A percentile compares a stretch with the other conserved stretches of the same genome.
Evolutionary conservation across 2,329 filamentous ascomycete genomes (phyloP).

Genomic region (Penicillium sumatraense): DNA sequence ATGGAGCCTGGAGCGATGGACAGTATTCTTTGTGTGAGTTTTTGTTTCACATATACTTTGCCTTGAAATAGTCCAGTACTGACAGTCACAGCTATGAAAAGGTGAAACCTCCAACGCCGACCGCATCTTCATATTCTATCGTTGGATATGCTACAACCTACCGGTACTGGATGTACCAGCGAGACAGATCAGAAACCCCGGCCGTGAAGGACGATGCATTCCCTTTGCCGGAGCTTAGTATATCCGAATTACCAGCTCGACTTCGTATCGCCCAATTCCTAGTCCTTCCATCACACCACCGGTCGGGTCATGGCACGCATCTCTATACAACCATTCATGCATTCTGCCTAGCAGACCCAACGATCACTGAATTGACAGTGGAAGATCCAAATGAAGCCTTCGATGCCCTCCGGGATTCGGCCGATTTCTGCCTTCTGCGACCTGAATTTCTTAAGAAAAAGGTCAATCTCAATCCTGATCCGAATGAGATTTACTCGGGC

Average conservation of each 20-base stretch:
- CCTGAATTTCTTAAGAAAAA: constrained; percentile 54
- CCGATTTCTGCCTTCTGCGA: constrained; percentile 62
- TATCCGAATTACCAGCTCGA: constrained; percentile 71
- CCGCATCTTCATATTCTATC: constrained; percentile 71
- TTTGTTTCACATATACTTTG: background rate
- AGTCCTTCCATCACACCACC: constrained; percentile 85
- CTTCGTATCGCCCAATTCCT: constrained; percentile 92
- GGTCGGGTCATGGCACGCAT: constrained; percentile 74
- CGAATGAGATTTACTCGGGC: constrained; percentile 38
- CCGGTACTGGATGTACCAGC: constrained; percentile 70
- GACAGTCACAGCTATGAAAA: constrained; percentile 59
- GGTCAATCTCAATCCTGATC: constrained; percentile 53
- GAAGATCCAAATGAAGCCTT: constrained; percentile 84
- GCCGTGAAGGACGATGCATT: constrained; percentile 49
- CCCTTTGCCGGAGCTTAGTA: constrained; percentile 49
- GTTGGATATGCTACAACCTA: constrained; percentile 91
- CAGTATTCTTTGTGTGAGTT: constrained; percentile 79
- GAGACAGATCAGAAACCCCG: constrained; percentile 43
- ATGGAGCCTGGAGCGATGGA: constrained; percentile 80
- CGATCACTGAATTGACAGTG: constrained; percentile 82
- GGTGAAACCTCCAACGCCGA: constrained; percentile 46
- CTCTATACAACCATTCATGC: constrained; percentile 82
- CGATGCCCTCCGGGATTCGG: constrained; percentile 66
- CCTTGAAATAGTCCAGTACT: constrained; percentile 8
- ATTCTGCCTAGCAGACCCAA: constrained; percentile 67